Evolutionary conservation across 106 monocot species (phyloP).

Genomic region (Triglochin maritima): DNA sequence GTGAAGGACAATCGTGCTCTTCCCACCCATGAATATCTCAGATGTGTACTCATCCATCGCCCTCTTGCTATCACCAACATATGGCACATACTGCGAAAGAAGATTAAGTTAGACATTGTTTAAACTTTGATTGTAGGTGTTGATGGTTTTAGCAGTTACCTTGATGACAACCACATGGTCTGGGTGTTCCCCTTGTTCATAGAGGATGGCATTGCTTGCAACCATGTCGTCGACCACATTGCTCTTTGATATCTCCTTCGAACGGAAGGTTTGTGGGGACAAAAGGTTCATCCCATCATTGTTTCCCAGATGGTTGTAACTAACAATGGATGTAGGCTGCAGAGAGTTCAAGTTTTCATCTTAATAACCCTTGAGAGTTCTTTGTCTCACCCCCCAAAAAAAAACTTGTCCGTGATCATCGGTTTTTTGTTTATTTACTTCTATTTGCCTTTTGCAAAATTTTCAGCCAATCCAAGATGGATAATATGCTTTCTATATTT

Average conservation of each 20-base stretch:
- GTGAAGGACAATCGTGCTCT: slow-evolving; percentile 68
- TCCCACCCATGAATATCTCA: slow-evolving; percentile 90
- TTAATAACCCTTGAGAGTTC: no score
- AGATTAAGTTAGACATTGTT: no score
- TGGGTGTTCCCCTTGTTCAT: slow-evolving; percentile 77
- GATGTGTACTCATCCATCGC: slow-evolving; percentile 88
- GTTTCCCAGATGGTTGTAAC: slow-evolving; percentile 95
- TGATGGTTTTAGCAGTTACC: no score
- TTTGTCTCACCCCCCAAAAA: no score
- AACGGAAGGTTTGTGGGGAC: slow-evolving; percentile 65
- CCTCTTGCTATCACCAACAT: slow-evolving; percentile 86
- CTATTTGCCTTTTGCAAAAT: no score
- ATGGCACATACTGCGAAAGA: slow-evolving; percentile 59
- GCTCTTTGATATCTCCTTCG: slow-evolving; percentile 88
- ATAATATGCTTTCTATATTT: no score
- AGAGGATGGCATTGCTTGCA: slow-evolving; percentile 71
- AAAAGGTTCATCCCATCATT: slow-evolving; percentile 91
- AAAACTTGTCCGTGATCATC: no score
- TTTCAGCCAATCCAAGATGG: no score
- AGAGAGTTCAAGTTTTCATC: background rate
- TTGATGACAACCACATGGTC: slow-evolving; percentile 89
- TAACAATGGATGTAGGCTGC: slow-evolving; percentile 84
- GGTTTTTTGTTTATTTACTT: no score
- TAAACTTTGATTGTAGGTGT: no score
- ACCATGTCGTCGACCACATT: slow-evolving; percentile 96